phyloP scores from a whole-genome alignment of 345 rosid genomes.

The Murraya paniculata region DNA sequence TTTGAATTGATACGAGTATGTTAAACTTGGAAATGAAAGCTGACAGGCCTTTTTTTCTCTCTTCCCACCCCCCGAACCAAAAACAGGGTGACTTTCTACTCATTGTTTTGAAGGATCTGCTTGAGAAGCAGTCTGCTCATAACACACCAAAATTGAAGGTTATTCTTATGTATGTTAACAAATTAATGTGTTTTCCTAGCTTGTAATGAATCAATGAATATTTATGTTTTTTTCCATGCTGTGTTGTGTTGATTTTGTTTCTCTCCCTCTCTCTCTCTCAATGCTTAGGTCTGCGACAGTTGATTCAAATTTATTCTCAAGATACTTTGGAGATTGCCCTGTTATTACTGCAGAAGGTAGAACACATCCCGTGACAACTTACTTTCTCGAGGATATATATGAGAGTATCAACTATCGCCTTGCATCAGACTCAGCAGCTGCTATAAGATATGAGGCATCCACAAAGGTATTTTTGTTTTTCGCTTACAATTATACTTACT shows the following conservation, averaged over 20 bases:
- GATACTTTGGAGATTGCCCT: conserved; percentile 86
- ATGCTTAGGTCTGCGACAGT: conserved; percentile 90
- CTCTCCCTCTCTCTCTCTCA: conserved; percentile 6
- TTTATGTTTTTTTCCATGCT: neutral
- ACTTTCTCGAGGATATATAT: conserved; percentile 84
- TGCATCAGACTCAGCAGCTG: conserved; percentile 86
- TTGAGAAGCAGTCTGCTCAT: conserved; percentile 71
- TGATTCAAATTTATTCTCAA: conserved; percentile 77
- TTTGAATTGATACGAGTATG: neutral
- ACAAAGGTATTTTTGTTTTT: conserved; percentile 45
- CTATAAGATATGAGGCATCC: conserved; percentile 54
- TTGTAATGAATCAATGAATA: conserved; percentile 3
- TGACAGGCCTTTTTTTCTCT: neutral
- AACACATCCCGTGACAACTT: conserved; percentile 76
- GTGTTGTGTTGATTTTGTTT: neutral
- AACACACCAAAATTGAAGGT: conserved; percentile 59
- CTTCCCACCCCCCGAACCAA: neutral
- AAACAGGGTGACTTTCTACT: conserved; percentile 91
- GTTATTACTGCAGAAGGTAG: conserved; percentile 86
- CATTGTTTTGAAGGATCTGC: conserved; percentile 80
- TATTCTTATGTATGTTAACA: conserved; percentile 69
- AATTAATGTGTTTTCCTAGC: conserved; percentile 11
- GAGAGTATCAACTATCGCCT: conserved; percentile 63
- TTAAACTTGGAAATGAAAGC: neutral
- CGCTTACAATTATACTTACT: neutral